Evolutionary conservation across 176 grass and related monocot genomes (phyloP).

Genomic region (Hyparrhenia diplandra): DNA sequence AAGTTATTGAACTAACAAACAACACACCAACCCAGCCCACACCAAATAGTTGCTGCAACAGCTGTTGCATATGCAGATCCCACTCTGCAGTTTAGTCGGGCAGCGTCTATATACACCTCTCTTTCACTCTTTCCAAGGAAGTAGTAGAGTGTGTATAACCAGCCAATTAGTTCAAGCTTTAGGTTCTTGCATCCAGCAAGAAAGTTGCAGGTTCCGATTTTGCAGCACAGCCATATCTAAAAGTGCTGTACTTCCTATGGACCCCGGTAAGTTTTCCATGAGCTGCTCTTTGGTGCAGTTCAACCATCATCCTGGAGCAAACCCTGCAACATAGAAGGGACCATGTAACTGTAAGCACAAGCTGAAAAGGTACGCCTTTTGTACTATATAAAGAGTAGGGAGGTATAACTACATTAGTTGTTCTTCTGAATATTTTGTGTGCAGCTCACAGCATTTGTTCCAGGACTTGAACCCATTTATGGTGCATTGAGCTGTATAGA

Average conservation of each 20-base stretch:
- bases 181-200: slow-evolving; percentile 56
- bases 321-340: slow-evolving; percentile 37
- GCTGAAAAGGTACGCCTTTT: background rate
- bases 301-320: slow-evolving; percentile 75
- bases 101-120: slow-evolving; percentile 34
- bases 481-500: slow-evolving; percentile 76
- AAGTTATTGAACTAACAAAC: slow-evolving; percentile 25
- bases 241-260: slow-evolving; percentile 71
- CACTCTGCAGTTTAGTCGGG: slow-evolving; percentile 22
- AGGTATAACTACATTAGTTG: slow-evolving; percentile 43
- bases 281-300: slow-evolving; percentile 61
- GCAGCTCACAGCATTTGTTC: slow-evolving; percentile 70
- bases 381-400: background rate
- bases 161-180: background rate
- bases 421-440: slow-evolving; percentile 65
- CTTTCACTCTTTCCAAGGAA: slow-evolving; percentile 28
- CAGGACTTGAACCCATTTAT: slow-evolving; percentile 60
- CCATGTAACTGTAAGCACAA: background rate
- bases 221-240: slow-evolving; percentile 59
- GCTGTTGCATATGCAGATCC: slow-evolving; percentile 24
- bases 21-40: slow-evolving; percentile 1
- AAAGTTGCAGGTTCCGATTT: slow-evolving; percentile 62
- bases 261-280: slow-evolving; percentile 85
- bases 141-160: too few relatives aligned
- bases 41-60: slow-evolving; percentile 20